A percentile compares a stretch with the other conserved stretches of the same genome.
Conservation (phyloP, 2,329 filamentous ascomycete genomes). For the Periconia sp. region DNA sequence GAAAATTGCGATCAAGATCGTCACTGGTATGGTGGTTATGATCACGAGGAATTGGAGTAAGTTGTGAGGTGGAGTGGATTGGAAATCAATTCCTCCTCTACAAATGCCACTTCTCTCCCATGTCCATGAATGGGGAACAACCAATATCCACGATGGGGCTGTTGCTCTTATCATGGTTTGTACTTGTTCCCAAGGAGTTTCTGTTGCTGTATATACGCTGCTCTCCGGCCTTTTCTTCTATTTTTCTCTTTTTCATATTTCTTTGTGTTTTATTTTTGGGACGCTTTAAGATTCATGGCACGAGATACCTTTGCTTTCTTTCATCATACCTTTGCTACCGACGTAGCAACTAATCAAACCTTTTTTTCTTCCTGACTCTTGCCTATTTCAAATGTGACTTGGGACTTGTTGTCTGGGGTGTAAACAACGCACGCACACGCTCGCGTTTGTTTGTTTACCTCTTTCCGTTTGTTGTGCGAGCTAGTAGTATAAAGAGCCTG, state of each 20-base stretch:
- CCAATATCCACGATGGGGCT: too few species aligned
- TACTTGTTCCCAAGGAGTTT: too few species aligned
- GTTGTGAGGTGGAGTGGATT: conserved; percentile 17
- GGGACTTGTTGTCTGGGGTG: too few species aligned
- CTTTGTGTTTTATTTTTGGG: neutral
- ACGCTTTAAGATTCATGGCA: neutral
- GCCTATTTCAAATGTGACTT: neutral
- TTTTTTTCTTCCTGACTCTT: neutral
- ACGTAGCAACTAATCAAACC: neutral
- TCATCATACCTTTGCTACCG: neutral
- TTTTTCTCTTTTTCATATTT: neutral
- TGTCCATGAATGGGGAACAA: too few species aligned
- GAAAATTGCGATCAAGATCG: conserved; percentile 44
- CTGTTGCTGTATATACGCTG: conserved; percentile 1
- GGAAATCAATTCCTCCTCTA: too few species aligned
- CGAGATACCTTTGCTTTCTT: conserved; percentile 1
- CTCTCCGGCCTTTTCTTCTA: neutral
- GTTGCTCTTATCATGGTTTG: too few species aligned
- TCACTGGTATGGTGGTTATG: conserved; percentile 43
- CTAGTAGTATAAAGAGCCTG: too few species aligned
- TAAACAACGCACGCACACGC: too few species aligned
- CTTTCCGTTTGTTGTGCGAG: too few species aligned
- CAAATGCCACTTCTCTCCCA: too few species aligned
- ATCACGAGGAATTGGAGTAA: conserved; percentile 40
- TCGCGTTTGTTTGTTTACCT: too few species aligned